Percentiles rank a stretch among this genome's conserved stretches.
These are phyloP conservation scores for Nannochloropsis oceanica DNA, from an alignment of 108 stramenopile genomes.

Conservation along the genomic window DNA sequence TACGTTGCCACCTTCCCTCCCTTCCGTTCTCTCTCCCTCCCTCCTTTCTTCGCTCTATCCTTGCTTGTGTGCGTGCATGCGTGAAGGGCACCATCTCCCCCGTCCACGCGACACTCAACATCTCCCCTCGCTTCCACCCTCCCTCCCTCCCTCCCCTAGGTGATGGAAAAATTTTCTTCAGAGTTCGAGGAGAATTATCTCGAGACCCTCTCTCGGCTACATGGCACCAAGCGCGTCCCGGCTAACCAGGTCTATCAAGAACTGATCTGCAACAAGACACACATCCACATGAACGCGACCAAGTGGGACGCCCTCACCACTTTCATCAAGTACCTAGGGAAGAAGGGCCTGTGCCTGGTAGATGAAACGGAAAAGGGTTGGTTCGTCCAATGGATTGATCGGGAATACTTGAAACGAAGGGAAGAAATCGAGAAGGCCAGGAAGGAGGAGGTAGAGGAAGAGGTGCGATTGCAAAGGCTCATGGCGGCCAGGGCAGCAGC, in stretches of 20 bases:
- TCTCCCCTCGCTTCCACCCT: neutral
- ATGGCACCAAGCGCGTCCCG: conserved; percentile 74
- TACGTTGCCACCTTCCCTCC: conserved; percentile 11
- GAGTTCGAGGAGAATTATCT: conserved; percentile 73
- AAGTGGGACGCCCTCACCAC: conserved; percentile 79
- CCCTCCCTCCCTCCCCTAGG: neutral
- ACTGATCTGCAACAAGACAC: conserved; percentile 79
- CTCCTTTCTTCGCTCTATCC: neutral
- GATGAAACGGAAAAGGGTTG: conserved; percentile 95
- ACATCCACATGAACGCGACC: conserved; percentile 98
- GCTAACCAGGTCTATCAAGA: conserved; percentile 97
- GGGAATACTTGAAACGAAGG: conserved; percentile 48
- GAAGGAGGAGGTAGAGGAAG: conserved; percentile 36
- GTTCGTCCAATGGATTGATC: conserved; percentile 86
- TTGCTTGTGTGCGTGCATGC: neutral
- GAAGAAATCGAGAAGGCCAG: conserved; percentile 21
- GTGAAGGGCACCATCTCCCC: neutral
- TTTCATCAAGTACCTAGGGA: conserved; percentile 93
- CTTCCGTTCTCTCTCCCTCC: neutral
- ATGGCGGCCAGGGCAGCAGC: neutral
- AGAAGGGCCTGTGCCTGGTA: conserved; percentile 66
- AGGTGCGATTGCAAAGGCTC: conserved; percentile 19
- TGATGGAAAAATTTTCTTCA: neutral
- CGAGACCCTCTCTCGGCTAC: conserved; percentile 64
- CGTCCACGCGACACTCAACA: neutral